Conservation (phyloP, 2,329 filamentous ascomycete species). For the Davidsoniella australis region DNA sequence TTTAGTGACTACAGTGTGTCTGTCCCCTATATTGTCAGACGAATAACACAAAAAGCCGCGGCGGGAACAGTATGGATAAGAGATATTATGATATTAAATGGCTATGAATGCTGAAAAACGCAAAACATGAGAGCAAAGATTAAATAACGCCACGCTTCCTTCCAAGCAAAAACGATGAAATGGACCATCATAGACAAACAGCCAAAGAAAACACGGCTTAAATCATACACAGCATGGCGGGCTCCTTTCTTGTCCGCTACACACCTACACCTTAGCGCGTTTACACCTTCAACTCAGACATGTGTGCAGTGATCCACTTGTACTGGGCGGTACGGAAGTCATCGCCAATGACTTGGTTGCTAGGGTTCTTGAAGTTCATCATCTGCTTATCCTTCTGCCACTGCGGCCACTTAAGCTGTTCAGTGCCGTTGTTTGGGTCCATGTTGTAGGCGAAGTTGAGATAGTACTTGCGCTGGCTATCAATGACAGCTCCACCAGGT, state of each 20-base stretch:
- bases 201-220: too few relatives aligned
- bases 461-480: conserved; percentile 37
- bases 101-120: too few relatives aligned
- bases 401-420: conserved; percentile 18
- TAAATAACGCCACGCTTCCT: not conserved
- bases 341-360: conserved; percentile 12
- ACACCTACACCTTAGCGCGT: not conserved
- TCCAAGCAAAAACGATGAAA: not conserved
- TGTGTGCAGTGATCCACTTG: conserved; percentile 11
- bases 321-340: conserved; percentile 14
- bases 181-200: not conserved
- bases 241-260: conserved; percentile 8
- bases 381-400: conserved; percentile 27
- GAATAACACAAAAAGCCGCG: too few relatives aligned
- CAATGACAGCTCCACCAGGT: conserved; percentile 28
- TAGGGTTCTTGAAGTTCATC: conserved; percentile 14
- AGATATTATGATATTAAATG: too few relatives aligned
- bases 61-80: too few relatives aligned
- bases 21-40: too few relatives aligned
- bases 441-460: conserved; percentile 38
- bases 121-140: not conserved
- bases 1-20: too few relatives aligned
- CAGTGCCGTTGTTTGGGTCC: conserved; percentile 32
- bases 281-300: conserved; percentile 4
- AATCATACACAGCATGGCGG: too few relatives aligned